phyloP scores from a whole-genome alignment of 371 early-diverging fungal genomes.

The Mucor racemosus region DNA sequence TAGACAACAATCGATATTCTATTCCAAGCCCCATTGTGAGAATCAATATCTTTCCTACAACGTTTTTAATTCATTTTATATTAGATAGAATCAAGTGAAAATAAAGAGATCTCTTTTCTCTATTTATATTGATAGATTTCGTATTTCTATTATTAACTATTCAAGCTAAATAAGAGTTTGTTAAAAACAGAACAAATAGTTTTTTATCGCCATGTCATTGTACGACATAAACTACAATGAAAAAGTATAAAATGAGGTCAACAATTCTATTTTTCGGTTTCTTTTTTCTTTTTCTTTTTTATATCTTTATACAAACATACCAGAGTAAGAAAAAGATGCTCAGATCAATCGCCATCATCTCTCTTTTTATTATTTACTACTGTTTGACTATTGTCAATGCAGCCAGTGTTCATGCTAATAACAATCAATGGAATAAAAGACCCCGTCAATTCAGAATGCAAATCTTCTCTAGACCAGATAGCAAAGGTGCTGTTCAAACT shows the following conservation, averaged over 20 bases:
- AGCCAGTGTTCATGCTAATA: neutral
- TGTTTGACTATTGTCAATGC: neutral
- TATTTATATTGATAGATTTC: neutral
- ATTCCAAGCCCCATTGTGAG: neutral
- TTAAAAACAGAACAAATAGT: neutral
- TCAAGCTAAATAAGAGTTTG: neutral
- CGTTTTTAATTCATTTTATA: neutral
- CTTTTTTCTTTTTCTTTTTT: neutral
- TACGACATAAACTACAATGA: neutral
- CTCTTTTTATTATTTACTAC: neutral
- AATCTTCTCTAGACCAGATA: slow-evolving; percentile 27
- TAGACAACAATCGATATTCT: neutral
- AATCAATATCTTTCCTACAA: neutral
- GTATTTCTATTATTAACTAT: slow-evolving; percentile 4
- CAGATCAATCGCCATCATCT: neutral
- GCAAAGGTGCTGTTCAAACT: slow-evolving; percentile 27
- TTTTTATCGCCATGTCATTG: slow-evolving; percentile 3
- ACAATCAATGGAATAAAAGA: slow-evolving; percentile 24
- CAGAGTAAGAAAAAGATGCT: neutral
- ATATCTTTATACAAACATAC: neutral
- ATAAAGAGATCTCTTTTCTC: neutral
- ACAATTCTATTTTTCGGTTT: neutral
- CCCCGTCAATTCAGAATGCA: slow-evolving; percentile 37
- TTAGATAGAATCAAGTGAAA: neutral
- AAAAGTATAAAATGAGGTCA: neutral